Base-by-base conservation (phyloP, 2,329 filamentous ascomycete genomes). In the Emmonsiellopsis sp. region DNA sequence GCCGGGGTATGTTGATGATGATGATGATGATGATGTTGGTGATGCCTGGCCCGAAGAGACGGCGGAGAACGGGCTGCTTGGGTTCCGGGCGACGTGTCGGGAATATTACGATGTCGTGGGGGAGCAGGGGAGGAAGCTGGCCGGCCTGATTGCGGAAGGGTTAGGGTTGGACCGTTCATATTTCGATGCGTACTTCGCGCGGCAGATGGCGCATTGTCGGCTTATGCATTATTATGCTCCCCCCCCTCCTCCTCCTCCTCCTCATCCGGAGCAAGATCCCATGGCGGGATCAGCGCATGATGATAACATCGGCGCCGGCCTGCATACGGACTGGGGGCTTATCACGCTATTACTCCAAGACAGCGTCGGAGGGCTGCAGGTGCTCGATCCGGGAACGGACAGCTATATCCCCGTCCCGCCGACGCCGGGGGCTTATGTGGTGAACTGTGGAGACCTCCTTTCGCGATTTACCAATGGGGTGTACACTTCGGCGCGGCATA, bases 341-440 rank as follows among this genome's bases (percentile, higher is more conserved):
- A 74, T 81, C 49, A 81, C 79, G 0, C 67, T 81, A 32, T 71
- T 81, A 10, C 69, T 80, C 3, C 77, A 80, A 59, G 77, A 78
- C 55, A 65, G 66, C 2, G 67, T 73, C 4, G 72, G 72, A 32
- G 79, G 78, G 0, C 69, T 82, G 2, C 71, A 82, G 57, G 76
- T 81, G 2, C 70, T 76, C 52, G 72, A 79, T 53, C 62, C 65
- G 27, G 56, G 69, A 4, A 73, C 70, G 6, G 64, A 68, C 13
- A 65, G 68, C 9, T 80, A 74, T 74, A 69, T 71, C 13, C 58
- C 69, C 52, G 74, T 77, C 1, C 63, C 67, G 11, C 75, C 75
- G 0, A 68, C 69, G 2, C 60, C 68, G 40, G 74, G 70, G 14
- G 75, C 75, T 2, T 74, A 74, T 42, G 75, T 79, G 1, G 72